Evolutionary conservation across 441 rosid genomes (phyloP).

Genomic region (Dalechampia spathulata): DNA sequence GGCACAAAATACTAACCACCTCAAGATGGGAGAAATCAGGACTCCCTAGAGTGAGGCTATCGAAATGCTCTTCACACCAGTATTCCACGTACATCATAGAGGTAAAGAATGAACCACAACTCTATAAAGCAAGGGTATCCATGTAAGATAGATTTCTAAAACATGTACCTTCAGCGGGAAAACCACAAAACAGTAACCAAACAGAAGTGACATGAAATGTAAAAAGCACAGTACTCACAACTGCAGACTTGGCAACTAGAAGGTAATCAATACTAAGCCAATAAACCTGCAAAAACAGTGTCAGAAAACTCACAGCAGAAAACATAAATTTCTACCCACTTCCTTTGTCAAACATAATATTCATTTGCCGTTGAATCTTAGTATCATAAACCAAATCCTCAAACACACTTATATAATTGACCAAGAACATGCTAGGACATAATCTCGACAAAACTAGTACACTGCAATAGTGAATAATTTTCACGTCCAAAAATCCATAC

Average conservation of each 20-base stretch:
- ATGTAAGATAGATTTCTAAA: constrained; percentile 9
- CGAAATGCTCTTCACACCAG: constrained; percentile 95
- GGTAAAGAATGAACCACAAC: constrained; percentile 83
- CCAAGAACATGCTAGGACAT: not conserved
- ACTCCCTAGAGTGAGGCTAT: constrained; percentile 62
- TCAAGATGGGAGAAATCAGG: constrained; percentile 90
- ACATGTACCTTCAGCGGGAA: not conserved
- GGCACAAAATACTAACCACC: constrained; percentile 42
- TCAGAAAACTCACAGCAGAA: constrained; percentile 3
- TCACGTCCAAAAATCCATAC: constrained; percentile 27
- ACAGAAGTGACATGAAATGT: not conserved
- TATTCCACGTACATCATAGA: constrained; percentile 88
- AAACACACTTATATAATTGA: not conserved
- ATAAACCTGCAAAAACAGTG: constrained; percentile 57
- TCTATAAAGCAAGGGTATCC: constrained; percentile 33
- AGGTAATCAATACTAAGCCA: constrained; percentile 93
- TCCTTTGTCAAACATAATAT: too few species aligned
- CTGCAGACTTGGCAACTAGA: constrained; percentile 75
- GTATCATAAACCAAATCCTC: too few species aligned
- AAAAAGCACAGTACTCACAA: constrained; percentile 45
- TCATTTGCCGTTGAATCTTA: too few species aligned
- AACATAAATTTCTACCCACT: not conserved
- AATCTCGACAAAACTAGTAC: not conserved
- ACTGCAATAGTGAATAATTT: not conserved
- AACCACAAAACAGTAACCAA: constrained; percentile 1